A percentile compares a stretch with the other conserved stretches of the same genome.
Evolutionary conservation across 2,329 filamentous ascomycete genomes (phyloP).

Genomic region (Cladosporium sphaerospermum): DNA sequence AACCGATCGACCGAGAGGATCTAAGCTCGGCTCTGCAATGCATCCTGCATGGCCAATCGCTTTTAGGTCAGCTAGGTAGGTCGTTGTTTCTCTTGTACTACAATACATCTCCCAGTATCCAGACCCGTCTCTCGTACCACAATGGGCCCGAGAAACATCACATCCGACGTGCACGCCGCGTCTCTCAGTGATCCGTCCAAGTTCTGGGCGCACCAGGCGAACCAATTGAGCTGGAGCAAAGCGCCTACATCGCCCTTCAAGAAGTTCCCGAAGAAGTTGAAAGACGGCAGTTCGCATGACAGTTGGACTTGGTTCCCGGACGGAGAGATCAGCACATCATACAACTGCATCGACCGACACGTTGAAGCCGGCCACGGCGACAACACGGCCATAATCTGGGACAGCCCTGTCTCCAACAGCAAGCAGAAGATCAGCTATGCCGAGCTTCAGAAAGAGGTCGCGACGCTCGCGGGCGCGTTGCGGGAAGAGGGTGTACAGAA

Average conservation of each 20-base stretch:
- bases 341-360: constrained; percentile 87
- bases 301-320: constrained; percentile 89
- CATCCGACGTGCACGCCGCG: constrained; percentile 30
- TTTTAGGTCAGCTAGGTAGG: neutral
- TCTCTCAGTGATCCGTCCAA: constrained; percentile 28
- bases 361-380: constrained; percentile 73
- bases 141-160: constrained; percentile 22
- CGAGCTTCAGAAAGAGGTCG: constrained; percentile 71
- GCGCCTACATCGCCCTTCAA: constrained; percentile 59
- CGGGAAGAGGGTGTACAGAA: constrained; percentile 73
- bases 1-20: constrained; percentile 2
- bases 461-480: constrained; percentile 73
- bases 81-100: neutral
- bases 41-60: neutral
- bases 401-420: constrained; percentile 72
- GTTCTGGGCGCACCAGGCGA: constrained; percentile 46
- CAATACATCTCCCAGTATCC: neutral
- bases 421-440: constrained; percentile 71
- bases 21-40: constrained; percentile 9
- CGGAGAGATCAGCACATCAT: constrained; percentile 83
- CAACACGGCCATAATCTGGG: constrained; percentile 72
- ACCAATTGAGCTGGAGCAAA: constrained; percentile 74
- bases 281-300: constrained; percentile 57
- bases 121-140: neutral
- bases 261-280: constrained; percentile 56